Conservation (phyloP, 352 stramenopile genomes). For the Blastocystis sp. region DNA sequence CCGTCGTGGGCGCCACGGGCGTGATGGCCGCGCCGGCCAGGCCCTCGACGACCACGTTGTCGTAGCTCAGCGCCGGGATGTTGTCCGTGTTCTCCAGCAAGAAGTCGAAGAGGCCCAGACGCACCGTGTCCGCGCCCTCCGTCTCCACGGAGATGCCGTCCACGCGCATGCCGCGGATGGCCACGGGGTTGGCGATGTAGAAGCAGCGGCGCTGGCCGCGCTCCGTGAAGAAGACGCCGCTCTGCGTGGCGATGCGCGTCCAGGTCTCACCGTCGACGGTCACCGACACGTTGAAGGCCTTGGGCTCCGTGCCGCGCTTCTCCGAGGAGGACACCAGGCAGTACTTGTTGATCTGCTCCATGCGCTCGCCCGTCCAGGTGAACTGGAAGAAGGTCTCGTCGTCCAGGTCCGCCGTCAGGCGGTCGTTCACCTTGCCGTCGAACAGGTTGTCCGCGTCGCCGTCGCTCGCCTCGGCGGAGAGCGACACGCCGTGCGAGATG, state of each 20-base stretch:
- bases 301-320: neutral
- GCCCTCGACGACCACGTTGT: neutral
- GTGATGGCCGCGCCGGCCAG: neutral
- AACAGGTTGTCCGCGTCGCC: neutral
- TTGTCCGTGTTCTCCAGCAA: conserved; percentile 18
- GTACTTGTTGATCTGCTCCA: conserved; percentile 48
- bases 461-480: neutral
- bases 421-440: neutral
- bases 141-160: neutral
- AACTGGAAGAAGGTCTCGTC: neutral
- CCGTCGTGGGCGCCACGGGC: neutral
- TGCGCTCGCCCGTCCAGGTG: neutral
- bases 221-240: neutral
- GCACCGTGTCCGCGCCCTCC: neutral
- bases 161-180: neutral
- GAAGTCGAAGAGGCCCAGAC: neutral
- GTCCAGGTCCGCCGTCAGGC: neutral
- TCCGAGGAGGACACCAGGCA: neutral
- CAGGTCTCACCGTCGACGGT: conserved; percentile 1
- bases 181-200: neutral
- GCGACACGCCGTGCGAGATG: neutral
- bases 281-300: neutral
- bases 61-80: neutral
- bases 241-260: neutral
- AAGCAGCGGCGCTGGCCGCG: conserved; percentile 13